phyloP scores from a whole-genome alignment of 2,329 filamentous ascomycete genomes.

The Paracoccidioides brasiliensis region DNA sequence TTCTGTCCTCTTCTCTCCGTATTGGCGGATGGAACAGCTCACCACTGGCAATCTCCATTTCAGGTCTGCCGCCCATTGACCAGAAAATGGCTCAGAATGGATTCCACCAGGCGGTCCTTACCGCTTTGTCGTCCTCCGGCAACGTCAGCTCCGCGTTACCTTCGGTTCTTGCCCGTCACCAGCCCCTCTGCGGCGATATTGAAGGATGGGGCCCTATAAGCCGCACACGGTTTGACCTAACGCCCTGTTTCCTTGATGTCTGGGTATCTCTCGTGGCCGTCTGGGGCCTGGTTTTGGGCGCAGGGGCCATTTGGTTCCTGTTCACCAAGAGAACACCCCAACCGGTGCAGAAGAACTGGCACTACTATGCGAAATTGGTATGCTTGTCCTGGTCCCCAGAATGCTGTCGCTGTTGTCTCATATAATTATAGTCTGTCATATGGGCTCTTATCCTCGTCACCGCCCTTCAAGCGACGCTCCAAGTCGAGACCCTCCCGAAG shows the following conservation, averaged over 20 bases:
- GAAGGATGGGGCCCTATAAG: constrained; percentile 96
- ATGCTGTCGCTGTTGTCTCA: neutral
- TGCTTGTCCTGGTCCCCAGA: constrained; percentile 14
- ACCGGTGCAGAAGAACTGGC: constrained; percentile 67
- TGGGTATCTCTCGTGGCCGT: constrained; percentile 67
- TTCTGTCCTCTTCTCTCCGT: neutral
- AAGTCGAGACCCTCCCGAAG: constrained; percentile 55
- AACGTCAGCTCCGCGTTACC: constrained; percentile 10
- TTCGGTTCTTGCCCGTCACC: constrained; percentile 24
- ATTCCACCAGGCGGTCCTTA: constrained; percentile 14
- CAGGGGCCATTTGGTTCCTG: constrained; percentile 67
- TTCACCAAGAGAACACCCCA: constrained; percentile 54
- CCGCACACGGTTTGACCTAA: constrained; percentile 79
- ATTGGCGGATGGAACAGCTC: neutral
- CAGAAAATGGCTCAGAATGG: constrained; percentile 16
- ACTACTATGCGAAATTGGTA: constrained; percentile 89
- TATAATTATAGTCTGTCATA: constrained; percentile 43
- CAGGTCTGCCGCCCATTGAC: constrained; percentile 5
- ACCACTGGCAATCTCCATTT: neutral
- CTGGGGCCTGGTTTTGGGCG: constrained; percentile 67
- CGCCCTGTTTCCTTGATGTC: constrained; percentile 91
- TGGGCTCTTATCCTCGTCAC: constrained; percentile 55
- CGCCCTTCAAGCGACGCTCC: constrained; percentile 59
- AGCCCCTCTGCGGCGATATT: constrained; percentile 72
- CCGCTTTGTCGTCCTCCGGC: constrained; percentile 9